Base-by-base conservation (phyloP, 495 filamentous ascomycete species). In the Neurospora cerealis region DNA sequence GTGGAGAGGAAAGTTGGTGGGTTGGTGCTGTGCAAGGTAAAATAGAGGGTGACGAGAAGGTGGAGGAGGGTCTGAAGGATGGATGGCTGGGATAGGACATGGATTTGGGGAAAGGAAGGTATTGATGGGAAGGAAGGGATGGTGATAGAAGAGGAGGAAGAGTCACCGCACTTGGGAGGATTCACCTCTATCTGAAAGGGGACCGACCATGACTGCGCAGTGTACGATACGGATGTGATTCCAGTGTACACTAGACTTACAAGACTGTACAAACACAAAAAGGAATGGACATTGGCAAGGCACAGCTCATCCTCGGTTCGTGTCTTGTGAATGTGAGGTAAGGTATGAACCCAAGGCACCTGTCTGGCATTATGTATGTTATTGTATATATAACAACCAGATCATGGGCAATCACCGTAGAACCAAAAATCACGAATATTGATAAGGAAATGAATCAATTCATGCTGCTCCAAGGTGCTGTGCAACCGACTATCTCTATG, bases 1-100 rank as follows among this genome's bases (percentile, higher is more conserved):
- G 85, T 96, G 74, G 91, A 93, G 85, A 91, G 89, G 86, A 93
- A 89, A 83, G 81, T 93, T 37, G 96, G 96, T 28, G 96, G 96
- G 9, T 81, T 96, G 87, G 84, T 94, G 76, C 79, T 99, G 70
- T 96, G 92, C 85, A 85, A 94, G 75, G 90, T 92, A 17, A 83
- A 80, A 72, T 86, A 80, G 86, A 74, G 70, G 32, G 48, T 21
- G 38, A 69, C 60, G 74, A 73, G 72, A 40, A 71, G 76, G 70
- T 28, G 72, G 71, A 60, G 32, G 48, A 11, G 24, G 34, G 24
- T 70, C 10, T 40, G 70, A 54, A 76, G 71, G 72, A 69, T 48
- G 70, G 72, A 70, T 75, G 15, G 10, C 0, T 19, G n/a, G 36
- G 37, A 19, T 17, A 19, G 66, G 34, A 71, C 70, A 71, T 39